These are phyloP conservation scores for Annona squamosa DNA, from an alignment of 164 flowering plant species.

Conservation along the genomic window DNA sequence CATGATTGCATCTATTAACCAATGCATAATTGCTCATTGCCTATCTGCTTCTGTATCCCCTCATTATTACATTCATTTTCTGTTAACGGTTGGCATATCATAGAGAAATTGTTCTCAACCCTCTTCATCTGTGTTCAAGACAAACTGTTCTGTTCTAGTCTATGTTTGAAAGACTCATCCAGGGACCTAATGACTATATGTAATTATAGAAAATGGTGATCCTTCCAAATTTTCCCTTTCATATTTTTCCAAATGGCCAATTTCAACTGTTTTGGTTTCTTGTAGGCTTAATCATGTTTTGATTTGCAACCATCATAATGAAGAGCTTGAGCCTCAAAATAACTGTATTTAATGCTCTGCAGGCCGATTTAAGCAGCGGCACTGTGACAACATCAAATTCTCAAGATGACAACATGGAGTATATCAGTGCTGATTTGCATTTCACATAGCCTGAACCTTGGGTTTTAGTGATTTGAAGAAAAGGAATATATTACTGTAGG, in stretches of 20 bases:
- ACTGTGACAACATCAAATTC: slow-evolving; percentile 19
- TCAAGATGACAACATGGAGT: slow-evolving; percentile 3
- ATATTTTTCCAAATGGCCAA: neutral
- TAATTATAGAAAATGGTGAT: neutral
- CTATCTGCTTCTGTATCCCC: too few relatives aligned
- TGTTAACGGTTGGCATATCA: too few relatives aligned
- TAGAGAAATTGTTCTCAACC: too few relatives aligned
- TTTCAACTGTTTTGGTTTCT: neutral
- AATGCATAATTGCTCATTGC: too few relatives aligned
- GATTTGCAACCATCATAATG: neutral
- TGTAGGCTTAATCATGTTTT: neutral
- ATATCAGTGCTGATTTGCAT: slow-evolving; percentile 28
- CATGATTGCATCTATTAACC: too few relatives aligned
- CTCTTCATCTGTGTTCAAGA: too few relatives aligned
- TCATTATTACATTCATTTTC: too few relatives aligned
- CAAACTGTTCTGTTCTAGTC: neutral
- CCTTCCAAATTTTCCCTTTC: neutral
- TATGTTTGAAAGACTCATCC: neutral
- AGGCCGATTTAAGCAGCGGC: slow-evolving; percentile 38
- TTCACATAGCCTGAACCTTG: slow-evolving; percentile 11
- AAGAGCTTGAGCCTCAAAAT: neutral
- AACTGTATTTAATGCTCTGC: slow-evolving; percentile 6
- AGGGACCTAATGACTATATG: neutral
- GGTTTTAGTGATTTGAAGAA: neutral
- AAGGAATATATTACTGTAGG: too few relatives aligned